Conservation (phyloP, 2,329 filamentous ascomycete genomes). For the Aureobasidium sp. region DNA sequence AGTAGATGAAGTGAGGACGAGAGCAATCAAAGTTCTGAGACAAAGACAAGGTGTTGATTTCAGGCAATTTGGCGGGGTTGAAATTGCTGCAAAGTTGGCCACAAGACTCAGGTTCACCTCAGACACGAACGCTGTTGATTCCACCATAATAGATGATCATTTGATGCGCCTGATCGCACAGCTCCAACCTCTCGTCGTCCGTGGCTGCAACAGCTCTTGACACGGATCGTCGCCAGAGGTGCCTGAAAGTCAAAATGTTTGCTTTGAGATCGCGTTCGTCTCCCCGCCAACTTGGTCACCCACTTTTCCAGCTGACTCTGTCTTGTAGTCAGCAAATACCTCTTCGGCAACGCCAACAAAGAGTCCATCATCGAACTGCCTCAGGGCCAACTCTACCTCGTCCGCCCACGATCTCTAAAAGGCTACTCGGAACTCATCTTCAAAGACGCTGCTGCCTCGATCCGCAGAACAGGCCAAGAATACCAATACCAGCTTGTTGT, state of each 20-base stretch:
- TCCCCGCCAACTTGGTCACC: constrained; percentile 19
- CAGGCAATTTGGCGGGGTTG: constrained; percentile 2
- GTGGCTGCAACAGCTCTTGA: not conserved
- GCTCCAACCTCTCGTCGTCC: not conserved
- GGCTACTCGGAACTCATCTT: constrained; percentile 97
- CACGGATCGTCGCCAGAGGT: not conserved
- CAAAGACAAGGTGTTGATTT: constrained; percentile 2
- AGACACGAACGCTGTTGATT: not conserved
- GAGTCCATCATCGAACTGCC: constrained; percentile 91
- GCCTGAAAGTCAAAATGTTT: constrained; percentile 18
- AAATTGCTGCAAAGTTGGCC: constrained; percentile 12
- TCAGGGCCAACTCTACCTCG: constrained; percentile 94
- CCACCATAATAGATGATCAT: not conserved
- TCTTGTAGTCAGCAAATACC: constrained; percentile 57
- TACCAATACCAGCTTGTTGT: constrained; percentile 97
- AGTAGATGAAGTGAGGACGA: too few relatives aligned
- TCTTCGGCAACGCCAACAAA: constrained; percentile 83
- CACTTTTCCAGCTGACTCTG: constrained; percentile 12
- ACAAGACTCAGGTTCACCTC: not conserved
- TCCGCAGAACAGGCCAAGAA: constrained; percentile 87
- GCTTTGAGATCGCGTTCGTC: constrained; percentile 19
- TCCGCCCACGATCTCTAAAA: constrained; percentile 89
- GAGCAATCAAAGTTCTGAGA: constrained; percentile 11
- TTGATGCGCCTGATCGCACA: constrained; percentile 8
- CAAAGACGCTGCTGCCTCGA: constrained; percentile 88